Evolutionary conservation across 495 filamentous ascomycete genomes (phyloP).

Genomic region (Aspergillus nidulans): DNA sequence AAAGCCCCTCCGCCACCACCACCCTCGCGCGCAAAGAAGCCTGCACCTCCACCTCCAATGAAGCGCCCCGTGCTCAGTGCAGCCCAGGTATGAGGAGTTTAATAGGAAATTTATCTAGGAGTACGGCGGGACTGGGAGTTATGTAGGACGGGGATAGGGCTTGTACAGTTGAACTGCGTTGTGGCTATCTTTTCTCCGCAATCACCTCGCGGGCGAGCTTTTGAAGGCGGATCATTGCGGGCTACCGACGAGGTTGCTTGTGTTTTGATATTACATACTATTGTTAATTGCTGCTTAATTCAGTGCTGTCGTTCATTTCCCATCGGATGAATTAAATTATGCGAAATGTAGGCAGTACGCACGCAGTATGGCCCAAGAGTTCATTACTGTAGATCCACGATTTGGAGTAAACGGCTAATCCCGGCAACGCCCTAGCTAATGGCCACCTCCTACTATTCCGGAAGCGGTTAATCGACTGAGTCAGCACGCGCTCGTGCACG

Average conservation of each 20-base stretch:
- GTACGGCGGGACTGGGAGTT: not conserved
- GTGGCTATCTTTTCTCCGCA: not conserved
- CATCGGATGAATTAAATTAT: not conserved
- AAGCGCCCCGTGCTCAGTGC: slow-evolving; percentile 41
- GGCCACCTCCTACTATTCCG: not conserved
- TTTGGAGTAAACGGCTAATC: slow-evolving; percentile 1
- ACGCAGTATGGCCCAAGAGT: no score
- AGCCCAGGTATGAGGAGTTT: slow-evolving; percentile 18
- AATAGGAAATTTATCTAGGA: not conserved
- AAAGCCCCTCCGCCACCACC: slow-evolving; percentile 79
- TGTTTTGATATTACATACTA: slow-evolving; percentile 6
- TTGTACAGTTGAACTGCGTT: slow-evolving; percentile 1
- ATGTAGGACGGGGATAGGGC: not conserved
- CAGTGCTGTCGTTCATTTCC: not conserved
- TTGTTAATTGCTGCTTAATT: slow-evolving; percentile 5
- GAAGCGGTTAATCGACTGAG: slow-evolving; percentile 10
- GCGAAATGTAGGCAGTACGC: no score
- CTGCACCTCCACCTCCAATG: slow-evolving; percentile 58
- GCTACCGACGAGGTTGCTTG: not conserved
- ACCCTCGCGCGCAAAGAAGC: slow-evolving; percentile 73
- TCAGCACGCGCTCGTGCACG: slow-evolving; percentile 22
- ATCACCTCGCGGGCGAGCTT: slow-evolving; percentile 12
- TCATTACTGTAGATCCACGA: no score
- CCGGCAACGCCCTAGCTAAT: slow-evolving; percentile 8
- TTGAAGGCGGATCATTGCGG: not conserved